Base-by-base conservation (phyloP, 306 rosid species). In the Medicago ruthenica region DNA sequence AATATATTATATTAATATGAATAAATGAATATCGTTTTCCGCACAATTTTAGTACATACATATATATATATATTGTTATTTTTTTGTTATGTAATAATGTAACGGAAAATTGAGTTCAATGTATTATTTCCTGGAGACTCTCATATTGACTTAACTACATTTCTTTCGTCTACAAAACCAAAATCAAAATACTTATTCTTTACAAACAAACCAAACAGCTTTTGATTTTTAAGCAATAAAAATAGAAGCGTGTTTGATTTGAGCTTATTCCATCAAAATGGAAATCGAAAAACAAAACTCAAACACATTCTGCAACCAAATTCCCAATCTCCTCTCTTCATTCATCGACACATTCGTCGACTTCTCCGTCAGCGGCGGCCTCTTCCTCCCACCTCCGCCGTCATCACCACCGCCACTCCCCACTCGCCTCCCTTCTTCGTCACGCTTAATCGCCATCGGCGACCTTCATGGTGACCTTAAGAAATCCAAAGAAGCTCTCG, bases 381-480 rank as follows among this genome's bases (percentile, higher is more conserved):
- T 90, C 79, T 91, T 95, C 84, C 85, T 84, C 47, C 84, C 87
- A 4, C 75, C 80, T 8, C 42, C 88, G 17, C 71, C 83, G n/a
- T 37, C 81, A 1, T 63, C 80, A 15, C 68, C 34, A 0, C 22
- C 63, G 22, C 63, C 64, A 7, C 39, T 22, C 13, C 64, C 84
- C 37, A 94, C 98, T 2, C 74, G 71, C 8, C 57, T 90, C 5
- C 83, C 92, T 83, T 54, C 79, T 22, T 63, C 91, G 14, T 71
- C 39, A 5, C 97, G 97, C 9, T 86, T 95, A 4, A 69, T 92
- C 40, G 98, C 97, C 3, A 72, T 95, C 8, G 98, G 98, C 14
- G 97, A 95, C 50, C 89, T 95, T 74, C 98, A 95, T 22, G 96
- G 97, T n/a, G 97, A 95, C 79, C 87, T 95, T n/a, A 79, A 84